These are phyloP conservation scores for Solidago caesia DNA, from an alignment of 129 eudicot species.

Conservation along the genomic window DNA sequence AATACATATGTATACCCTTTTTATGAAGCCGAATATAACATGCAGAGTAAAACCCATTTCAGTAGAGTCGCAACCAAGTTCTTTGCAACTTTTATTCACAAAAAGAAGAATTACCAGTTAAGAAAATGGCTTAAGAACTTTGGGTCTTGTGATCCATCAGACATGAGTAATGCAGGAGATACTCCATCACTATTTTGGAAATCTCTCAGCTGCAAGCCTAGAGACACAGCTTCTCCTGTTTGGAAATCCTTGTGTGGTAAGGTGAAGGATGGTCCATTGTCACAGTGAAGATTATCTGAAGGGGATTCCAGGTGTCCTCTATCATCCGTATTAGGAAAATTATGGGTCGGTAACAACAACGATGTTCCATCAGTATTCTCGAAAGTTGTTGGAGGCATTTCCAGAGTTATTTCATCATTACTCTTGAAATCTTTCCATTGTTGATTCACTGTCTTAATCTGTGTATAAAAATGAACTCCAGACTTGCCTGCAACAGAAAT, in stretches of 20 bases:
- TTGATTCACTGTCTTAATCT: conserved; percentile 85
- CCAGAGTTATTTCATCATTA: conserved; percentile 40
- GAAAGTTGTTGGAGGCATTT: conserved; percentile 36
- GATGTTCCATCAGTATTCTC: conserved; percentile 41
- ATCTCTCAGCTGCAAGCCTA: conserved; percentile 46
- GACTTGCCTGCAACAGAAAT: conserved; percentile 61
- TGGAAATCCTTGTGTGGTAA: conserved; percentile 48
- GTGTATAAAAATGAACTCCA: conserved; percentile 82
- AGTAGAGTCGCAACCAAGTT: neutral
- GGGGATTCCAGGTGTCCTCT: conserved; percentile 38
- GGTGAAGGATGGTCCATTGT: conserved; percentile 42
- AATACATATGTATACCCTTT: neutral
- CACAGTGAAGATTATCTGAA: conserved; percentile 44
- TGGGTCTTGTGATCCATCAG: conserved; percentile 42
- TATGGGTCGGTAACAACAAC: conserved; percentile 33
- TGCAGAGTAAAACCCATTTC: neutral
- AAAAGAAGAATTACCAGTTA: conserved; percentile 26
- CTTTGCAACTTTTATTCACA: neutral
- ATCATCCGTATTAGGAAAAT: conserved; percentile 26
- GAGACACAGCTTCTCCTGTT: conserved; percentile 38
- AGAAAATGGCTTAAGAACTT: conserved; percentile 45
- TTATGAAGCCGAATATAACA: neutral
- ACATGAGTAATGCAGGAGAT: conserved; percentile 69
- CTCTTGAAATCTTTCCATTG: conserved; percentile 76
- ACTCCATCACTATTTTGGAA: conserved; percentile 65